Base-by-base conservation (phyloP, 2,329 filamentous ascomycete genomes). In the Aspergillus sp. region DNA sequence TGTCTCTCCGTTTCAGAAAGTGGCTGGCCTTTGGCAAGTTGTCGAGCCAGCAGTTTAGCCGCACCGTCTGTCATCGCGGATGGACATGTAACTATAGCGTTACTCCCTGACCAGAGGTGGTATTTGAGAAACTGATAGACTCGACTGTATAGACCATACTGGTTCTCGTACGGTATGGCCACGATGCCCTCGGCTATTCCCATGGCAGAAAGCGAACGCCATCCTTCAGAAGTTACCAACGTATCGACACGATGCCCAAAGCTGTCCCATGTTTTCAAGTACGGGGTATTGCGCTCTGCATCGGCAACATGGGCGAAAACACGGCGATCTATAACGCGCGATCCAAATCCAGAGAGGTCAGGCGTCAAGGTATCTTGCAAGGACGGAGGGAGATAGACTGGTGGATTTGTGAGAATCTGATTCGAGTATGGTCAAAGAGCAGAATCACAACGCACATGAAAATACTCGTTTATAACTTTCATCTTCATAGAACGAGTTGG, bases 1-100 rank as follows among this genome's bases (percentile, higher is more conserved):
- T 27, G 9, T 8, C 40, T 42, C 27, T 42, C 40, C 6, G 10
- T 30, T 6, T 42, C 40, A 11, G 40, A 36, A 27, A 40, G 28
- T 13, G 38, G 19, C 28, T 6, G 7, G 7, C 27, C 30, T 27
- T 34, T n/a, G 13, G 11, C 12, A 7, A 43, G 30, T 6, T 33
- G 41, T 5, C 27, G 28, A 27, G 41, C 47, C 12, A 60, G 40
- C 19, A 60, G 38, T 19, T 46, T 53, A 7, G 57, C 57, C 4
- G 57, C 57, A 4, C 57, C 57, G 45, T 60, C 56, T 6, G 57
- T 60, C 57, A 60, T 60, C 5, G 54, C 51, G 28, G 51, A 49
- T 2, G 57, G 57, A 33, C 57, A 60, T 12, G 53, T 57, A 12
- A 54, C 53, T 40, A 60, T 47, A 6, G 52, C 57, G n/a, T 51